phyloP scores from a whole-genome alignment of 495 filamentous ascomycete genomes.

The Podospora didyma region DNA sequence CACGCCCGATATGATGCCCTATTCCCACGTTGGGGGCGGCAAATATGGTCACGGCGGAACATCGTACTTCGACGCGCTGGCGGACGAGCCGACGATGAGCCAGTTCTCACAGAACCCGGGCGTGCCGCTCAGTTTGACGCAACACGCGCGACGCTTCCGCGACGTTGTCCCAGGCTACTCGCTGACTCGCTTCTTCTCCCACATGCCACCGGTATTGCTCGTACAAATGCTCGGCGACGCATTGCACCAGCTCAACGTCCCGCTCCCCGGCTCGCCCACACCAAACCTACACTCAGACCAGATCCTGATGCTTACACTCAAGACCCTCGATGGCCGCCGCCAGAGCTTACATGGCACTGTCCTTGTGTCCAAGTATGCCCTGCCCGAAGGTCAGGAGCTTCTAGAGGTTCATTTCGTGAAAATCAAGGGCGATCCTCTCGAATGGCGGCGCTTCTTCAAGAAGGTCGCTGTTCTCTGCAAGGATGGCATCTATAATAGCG shows the following conservation, averaged over 20 bases:
- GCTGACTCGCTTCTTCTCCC: conserved; percentile 88
- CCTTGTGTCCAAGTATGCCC: conserved; percentile 63
- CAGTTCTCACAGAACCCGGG: conserved; percentile 82
- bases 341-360: conserved; percentile 83
- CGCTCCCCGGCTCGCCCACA: conserved; percentile 50
- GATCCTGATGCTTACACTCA: conserved; percentile 63
- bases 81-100: conserved; percentile 85
- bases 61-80: conserved; percentile 53
- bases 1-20: conserved; percentile 7
- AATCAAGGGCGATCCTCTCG: conserved; percentile 89
- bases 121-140: conserved; percentile 77
- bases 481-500: conserved; percentile 65
- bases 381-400: conserved; percentile 43
- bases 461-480: conserved; percentile 78
- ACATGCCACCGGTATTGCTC: conserved; percentile 70
- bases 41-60: too few relatives aligned
- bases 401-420: conserved; percentile 92
- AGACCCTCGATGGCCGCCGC: conserved; percentile 71
- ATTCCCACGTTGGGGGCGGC: too few relatives aligned
- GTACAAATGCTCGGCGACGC: conserved; percentile 76
- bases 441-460: conserved; percentile 98
- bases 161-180: conserved; percentile 79
- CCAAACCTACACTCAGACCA: conserved; percentile 35
- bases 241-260: conserved; percentile 76
- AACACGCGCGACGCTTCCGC: conserved; percentile 78